Evolutionary conservation across 2,329 filamentous ascomycete species (phyloP), one percentile per base, ranked within the genome.

Genomic region (Arthrobotrys sphaeroides): DNA sequence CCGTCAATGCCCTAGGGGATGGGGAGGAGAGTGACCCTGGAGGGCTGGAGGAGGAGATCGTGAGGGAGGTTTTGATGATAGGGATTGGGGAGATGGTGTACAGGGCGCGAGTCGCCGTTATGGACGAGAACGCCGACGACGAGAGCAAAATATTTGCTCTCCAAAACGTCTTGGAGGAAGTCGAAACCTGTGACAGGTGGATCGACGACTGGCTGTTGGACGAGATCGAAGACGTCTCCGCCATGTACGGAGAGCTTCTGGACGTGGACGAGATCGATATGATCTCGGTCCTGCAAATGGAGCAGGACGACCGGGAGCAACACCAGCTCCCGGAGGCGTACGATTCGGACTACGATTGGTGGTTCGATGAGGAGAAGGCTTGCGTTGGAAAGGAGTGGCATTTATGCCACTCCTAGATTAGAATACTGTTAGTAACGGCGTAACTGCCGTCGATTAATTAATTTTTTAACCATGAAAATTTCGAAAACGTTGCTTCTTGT

Each of bases 281-380:
- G 26, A 57, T 57, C 18, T 16, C 22, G 12, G 64, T 70, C n/a
- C 5, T 36, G 16, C 36, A 40, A 55, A n/a, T n/a, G n/a, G 2
- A 51, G n/a, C 3, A 36, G 7, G 18, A 38, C 31, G 9, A 38
- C 16, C 5, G 10, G 28, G 28, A 10, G 5, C 28, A n/a, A n/a
- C n/a, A n/a, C n/a, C n/a, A n/a, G n/a, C n/a, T n/a, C n/a, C 26
- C 26, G n/a, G 26, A 33, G n/a, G 47, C 7, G 5, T 1, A 12
- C 13, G 26, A 38, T 7, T 18, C 22, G 16, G 55, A 43, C 7
- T 16, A 66, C 0, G n/a, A 20, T 7, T 72, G 59, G 59, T n/a
- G 28, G 7, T 72, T 72, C n/a, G 59, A 40, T 18, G 67, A 72
- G 38, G 67, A 72, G 28, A 72, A 53, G 36, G 38, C 26, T 16